Base-by-base conservation (phyloP, 139 green algal species). In the Chlorella sp. region DNA sequence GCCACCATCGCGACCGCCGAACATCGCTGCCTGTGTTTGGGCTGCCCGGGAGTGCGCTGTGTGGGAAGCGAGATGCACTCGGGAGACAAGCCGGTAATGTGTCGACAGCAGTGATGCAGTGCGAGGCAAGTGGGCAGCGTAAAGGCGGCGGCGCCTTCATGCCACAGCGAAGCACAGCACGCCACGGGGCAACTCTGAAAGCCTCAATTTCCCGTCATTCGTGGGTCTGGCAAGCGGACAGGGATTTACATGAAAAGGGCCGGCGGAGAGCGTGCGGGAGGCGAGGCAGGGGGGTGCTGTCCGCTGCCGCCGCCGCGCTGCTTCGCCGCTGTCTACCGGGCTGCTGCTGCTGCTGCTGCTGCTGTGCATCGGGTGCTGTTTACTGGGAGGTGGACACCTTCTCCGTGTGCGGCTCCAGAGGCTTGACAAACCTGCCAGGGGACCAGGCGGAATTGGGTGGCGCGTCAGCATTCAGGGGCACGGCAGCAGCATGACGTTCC, bases 331-430 rank as follows among this genome's bases (percentile, higher is more conserved):
- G n/a, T 30, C 34, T 16, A 9, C 48, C 48, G 9, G 48, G 48
- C 48, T 57, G 48, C 48, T 57, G 48, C 48, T 57, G 48, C 48
- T 57, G 48, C 48, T 57, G 48, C 48, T 57, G 48, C 48, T 57
- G 48, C 48, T 57, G 48, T 57, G 48, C 48, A 57, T 5, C 7
- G 48, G 24, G 24, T 28, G 66, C 66, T 15, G 24, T 15, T 30
- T 2, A 61, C 53, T 73, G 60, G 34, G 5, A 48, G 81, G 84
- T 88, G 39, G 84, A 88, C 66, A 88, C 84, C 84, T 88, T 88
- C 73, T 88, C 84, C 28, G 84, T 88, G 68, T 88, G 84, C 36
- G 94, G 94, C 89, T 96, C 94, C 42, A 95, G 53, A 53, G 94
- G 93, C 78, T 93, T 94, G 73, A 88, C 88, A 73, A 91, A 95